Base-by-base conservation (phyloP, 805 yeast genomes). In the Komagataella pseudopastoris region DNA sequence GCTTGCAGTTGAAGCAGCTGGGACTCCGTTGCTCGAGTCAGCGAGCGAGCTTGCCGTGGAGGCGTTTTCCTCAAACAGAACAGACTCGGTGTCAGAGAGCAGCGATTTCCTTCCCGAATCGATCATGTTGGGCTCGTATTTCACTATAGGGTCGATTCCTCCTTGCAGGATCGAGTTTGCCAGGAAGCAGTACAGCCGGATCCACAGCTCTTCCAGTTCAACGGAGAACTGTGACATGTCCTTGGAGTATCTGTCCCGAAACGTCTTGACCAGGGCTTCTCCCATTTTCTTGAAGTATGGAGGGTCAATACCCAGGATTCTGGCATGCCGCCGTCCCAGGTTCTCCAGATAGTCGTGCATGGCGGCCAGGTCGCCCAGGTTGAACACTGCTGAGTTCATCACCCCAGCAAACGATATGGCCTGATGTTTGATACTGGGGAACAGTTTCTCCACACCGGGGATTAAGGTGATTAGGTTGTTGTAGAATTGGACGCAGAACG, bases 391-490 rank as follows among this genome's bases (percentile, higher is more conserved):
- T 46, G 80, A 72, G 24, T 85, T 76, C 58, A 88, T 63, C 17
- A 87, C 87, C 4, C 90, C 89, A 0, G 91, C 88, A 69, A 87
- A 83, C 6, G 90, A 77, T 14, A 80, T 77, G 1, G 93, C 88
- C 66, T 88, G 95, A 61, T 85, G 89, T 55, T 76, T 76, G 56
- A 86, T 78, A 5, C 86, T 78, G 0, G 95, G 95, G 62, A 84
- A 85, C 60, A 80, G 61, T 45, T 69, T 71, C 56, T 82, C 88
- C 54, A 88, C 69, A 12, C 68, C 68, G 0, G 87, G 81, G 56
- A 76, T 78, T 75, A 78, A 76, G 0, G 77, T 63, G 44, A 86
- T 67, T 50, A 87, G 65, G 60, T 85, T 87, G 50, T 80, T 76
- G 65, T 86, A 87, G 60, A 87, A 77, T 62, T 87, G 95, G 51